Evolutionary conservation across 495 filamentous ascomycete genomes (phyloP).

Genomic region (Penicillium chermesinum): DNA sequence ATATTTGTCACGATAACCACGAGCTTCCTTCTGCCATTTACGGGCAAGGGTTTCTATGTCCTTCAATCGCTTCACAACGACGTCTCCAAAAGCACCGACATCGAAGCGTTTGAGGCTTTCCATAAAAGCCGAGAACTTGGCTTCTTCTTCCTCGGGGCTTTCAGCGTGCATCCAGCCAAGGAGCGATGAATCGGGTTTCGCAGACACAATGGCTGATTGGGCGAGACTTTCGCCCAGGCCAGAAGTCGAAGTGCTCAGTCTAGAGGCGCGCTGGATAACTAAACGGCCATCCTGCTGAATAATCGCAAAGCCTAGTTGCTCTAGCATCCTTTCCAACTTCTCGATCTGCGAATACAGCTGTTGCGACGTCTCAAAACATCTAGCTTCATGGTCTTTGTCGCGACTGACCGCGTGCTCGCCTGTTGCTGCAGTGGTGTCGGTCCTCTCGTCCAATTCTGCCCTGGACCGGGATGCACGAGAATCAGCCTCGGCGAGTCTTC

Average conservation of each 20-base stretch:
- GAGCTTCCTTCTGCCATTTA: conserved; percentile 84
- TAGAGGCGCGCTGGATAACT: conserved; percentile 69
- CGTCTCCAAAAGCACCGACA: conserved; percentile 73
- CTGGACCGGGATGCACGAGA: conserved; percentile 66
- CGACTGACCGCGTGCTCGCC: conserved; percentile 42
- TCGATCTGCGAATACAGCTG: conserved; percentile 73
- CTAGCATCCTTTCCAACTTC: conserved; percentile 69
- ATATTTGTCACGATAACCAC: conserved; percentile 81
- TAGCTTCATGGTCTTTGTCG: conserved; percentile 58
- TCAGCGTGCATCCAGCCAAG: conserved; percentile 73
- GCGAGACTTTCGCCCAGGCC: conserved; percentile 53
- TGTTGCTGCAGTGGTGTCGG: conserved; percentile 48
- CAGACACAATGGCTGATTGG: conserved; percentile 52
- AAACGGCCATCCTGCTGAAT: conserved; percentile 68
- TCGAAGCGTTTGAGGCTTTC: conserved; percentile 68
- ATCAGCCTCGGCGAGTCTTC: conserved; percentile 61
- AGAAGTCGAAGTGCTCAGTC: conserved; percentile 55
- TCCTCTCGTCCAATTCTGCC: conserved; percentile 51
- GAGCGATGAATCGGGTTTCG: conserved; percentile 56
- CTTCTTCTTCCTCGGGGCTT: conserved; percentile 59
- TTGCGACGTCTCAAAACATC: conserved; percentile 76
- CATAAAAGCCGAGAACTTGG: conserved; percentile 67
- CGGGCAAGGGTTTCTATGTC: conserved; percentile 85
- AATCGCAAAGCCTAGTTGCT: conserved; percentile 76
- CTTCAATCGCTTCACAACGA: conserved; percentile 77